Evolutionary conservation across 2,329 filamentous ascomycete genomes (phyloP).

Genomic region (Colletotrichum acutatum): DNA sequence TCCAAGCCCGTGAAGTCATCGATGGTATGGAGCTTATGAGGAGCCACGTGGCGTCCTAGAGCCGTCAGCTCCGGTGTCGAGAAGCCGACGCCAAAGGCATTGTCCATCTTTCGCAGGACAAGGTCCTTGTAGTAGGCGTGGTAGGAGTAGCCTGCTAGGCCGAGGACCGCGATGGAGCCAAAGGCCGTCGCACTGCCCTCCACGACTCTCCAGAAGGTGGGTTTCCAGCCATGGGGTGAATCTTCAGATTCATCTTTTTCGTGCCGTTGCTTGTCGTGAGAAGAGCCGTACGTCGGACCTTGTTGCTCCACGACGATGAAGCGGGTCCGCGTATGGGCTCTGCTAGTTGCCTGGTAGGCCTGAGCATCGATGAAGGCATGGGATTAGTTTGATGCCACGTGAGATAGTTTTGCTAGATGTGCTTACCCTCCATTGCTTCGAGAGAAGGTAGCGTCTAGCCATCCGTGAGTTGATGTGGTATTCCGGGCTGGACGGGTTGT

Average conservation of each 20-base stretch:
- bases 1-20: conserved; percentile 38
- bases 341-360: background rate
- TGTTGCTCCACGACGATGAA: conserved; percentile 3
- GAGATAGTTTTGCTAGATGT: no score
- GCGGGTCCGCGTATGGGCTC: background rate
- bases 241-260: background rate
- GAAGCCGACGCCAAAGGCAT: conserved; percentile 76
- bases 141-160: conserved; percentile 47
- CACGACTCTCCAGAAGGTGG: conserved; percentile 39
- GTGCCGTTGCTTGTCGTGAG: background rate
- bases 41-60: conserved; percentile 47
- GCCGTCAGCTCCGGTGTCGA: conserved; percentile 71
- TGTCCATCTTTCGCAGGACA: conserved; percentile 78
- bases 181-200: conserved; percentile 44
- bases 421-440: conserved; percentile 8
- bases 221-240: background rate
- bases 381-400: background rate
- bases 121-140: conserved; percentile 69
- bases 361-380: background rate
- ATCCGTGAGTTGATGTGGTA: background rate
- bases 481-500: background rate
- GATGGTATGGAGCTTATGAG: conserved; percentile 36
- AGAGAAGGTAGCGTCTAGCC: conserved; percentile 1
- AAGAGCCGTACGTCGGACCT: background rate
- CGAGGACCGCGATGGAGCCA: conserved; percentile 42